These are phyloP conservation scores for Penicillium robsamsonii DNA, from an alignment of 495 filamentous ascomycete species.

Conservation along the genomic window DNA sequence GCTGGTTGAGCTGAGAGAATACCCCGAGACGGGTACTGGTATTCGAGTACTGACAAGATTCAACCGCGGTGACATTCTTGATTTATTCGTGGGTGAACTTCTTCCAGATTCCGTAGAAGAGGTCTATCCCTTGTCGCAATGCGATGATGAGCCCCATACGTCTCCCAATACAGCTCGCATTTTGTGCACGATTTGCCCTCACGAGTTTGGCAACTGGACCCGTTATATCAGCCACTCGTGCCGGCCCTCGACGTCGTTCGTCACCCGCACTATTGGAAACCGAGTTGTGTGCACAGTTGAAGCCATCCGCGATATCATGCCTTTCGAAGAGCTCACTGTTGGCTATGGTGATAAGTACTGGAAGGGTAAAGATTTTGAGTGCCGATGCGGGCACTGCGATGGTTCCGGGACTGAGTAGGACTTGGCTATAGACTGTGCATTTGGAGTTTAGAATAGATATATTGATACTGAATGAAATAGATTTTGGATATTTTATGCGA, in stretches of 20 bases:
- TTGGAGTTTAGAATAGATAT: not conserved
- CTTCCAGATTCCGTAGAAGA: constrained; percentile 7
- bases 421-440: not conserved
- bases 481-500: too few species aligned
- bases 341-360: constrained; percentile 35
- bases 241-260: constrained; percentile 44
- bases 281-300: constrained; percentile 20
- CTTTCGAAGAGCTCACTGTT: constrained; percentile 37
- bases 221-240: constrained; percentile 77
- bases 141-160: constrained; percentile 6
- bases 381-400: constrained; percentile 19
- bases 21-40: constrained; percentile 29
- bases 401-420: not conserved
- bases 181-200: not conserved
- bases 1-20: constrained; percentile 36
- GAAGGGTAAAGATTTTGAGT: not conserved
- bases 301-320: constrained; percentile 25
- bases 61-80: constrained; percentile 26
- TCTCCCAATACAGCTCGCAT: not conserved
- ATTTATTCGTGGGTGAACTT: constrained; percentile 30
- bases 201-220: constrained; percentile 49
- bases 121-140: constrained; percentile 4
- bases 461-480: not conserved
- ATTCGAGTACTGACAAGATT: constrained; percentile 34
- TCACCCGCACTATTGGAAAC: constrained; percentile 21